A percentile compares a stretch with the other conserved stretches of the same genome.
Conservation (phyloP, 768 basidiomycete genomes). For the Agrocybe praecox region DNA sequence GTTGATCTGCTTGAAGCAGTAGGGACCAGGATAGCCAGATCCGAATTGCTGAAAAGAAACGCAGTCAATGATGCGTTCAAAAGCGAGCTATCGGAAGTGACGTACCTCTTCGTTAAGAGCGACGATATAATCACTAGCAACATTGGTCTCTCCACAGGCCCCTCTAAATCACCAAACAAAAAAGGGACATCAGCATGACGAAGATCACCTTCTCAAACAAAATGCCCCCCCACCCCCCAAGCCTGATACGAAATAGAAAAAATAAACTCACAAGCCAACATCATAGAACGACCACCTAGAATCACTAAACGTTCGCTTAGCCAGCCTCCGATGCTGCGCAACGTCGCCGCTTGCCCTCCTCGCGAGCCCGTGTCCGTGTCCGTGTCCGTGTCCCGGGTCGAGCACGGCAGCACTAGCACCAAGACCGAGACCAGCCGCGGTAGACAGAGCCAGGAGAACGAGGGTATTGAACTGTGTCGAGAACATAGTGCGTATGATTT, state of each 20-base stretch:
- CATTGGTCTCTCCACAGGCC: conserved; percentile 28
- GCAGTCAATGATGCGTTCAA: not conserved
- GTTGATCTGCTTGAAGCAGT: conserved; percentile 62
- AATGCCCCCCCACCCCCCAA: no score
- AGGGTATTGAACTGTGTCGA: not conserved
- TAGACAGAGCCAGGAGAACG: conserved; percentile 20
- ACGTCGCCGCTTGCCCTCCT: conserved; percentile 44
- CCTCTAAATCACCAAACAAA: conserved; percentile 16
- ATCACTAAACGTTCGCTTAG: conserved; percentile 36
- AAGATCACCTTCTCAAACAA: no score
- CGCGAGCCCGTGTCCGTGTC: conserved; percentile 38
- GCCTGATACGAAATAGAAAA: no score
- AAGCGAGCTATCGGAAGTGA: conserved; percentile 14
- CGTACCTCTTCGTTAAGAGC: conserved; percentile 24
- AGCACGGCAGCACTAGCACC: conserved; percentile 34
- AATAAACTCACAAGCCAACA: conserved; percentile 20
- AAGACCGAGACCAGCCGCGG: conserved; percentile 32
- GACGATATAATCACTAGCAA: conserved; percentile 31
- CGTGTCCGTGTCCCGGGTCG: conserved; percentile 37
- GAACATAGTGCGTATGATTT: not conserved
- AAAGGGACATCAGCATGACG: not conserved
- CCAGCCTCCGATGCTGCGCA: conserved; percentile 20
- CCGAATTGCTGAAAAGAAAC: conserved; percentile 49
- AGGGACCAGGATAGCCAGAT: conserved; percentile 27
- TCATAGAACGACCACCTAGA: conserved; percentile 57